Conservation (phyloP, 441 rosid species). For the Gossypium trilobum region DNA sequence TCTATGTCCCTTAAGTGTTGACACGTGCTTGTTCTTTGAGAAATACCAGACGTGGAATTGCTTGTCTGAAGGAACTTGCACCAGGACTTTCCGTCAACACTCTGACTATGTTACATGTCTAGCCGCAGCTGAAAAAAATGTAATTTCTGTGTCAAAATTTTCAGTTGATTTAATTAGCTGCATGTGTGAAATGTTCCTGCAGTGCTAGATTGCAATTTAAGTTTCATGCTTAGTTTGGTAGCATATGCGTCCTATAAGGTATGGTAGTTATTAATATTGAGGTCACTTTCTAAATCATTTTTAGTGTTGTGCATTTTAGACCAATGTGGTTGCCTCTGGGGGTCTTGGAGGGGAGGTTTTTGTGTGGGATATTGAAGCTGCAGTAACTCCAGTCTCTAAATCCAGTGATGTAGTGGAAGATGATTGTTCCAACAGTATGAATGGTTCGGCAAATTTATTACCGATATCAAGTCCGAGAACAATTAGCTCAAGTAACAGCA, state of each 20-base stretch:
- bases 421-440: conserved; percentile 55
- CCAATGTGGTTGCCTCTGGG: conserved; percentile 93
- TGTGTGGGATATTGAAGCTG: conserved; percentile 90
- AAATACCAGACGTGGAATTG: conserved; percentile 72
- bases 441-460: conserved; percentile 48
- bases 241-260: conserved; percentile 3
- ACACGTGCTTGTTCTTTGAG: conserved; percentile 17
- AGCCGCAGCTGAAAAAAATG: conserved; percentile 83
- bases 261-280: conserved; percentile 7
- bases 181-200: conserved; percentile 22
- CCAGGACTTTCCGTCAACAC: conserved; percentile 84
- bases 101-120: conserved; percentile 96
- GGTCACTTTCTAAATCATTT: conserved; percentile 55
- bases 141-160: conserved; percentile 37
- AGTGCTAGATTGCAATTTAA: conserved; percentile 18
- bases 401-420: conserved; percentile 66
- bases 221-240: conserved; percentile 11
- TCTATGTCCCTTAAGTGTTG: conserved; percentile 8
- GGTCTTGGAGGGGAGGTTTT: conserved; percentile 99
- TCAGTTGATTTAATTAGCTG: conserved; percentile 23
- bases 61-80: conserved; percentile 79
- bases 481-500: conserved; percentile 76
- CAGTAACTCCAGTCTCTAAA: conserved; percentile 61
- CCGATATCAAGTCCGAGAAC: conserved; percentile 66
- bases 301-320: conserved; percentile 58